Base-by-base conservation (phyloP, 805 yeast species). In the Metschnikowia gelsemii region DNA sequence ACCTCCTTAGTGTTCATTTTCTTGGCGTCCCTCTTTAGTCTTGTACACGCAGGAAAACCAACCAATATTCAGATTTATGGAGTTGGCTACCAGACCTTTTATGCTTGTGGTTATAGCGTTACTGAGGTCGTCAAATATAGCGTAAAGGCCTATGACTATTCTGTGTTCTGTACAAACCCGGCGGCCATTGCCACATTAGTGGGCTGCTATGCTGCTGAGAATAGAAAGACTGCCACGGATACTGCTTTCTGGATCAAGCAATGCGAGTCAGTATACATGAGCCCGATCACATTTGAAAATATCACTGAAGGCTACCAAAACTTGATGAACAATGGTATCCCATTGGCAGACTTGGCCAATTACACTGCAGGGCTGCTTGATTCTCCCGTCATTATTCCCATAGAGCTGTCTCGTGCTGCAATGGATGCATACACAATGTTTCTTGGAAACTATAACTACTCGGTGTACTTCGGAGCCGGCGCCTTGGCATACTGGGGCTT, bases 401-500 rank as follows among this genome's bases (percentile, higher is more conserved):
- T 32, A 6, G 35, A 51, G 2, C 31, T 20, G 3, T 46, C 46
- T 26, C 26, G 39, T 1, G 33, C 49, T 2, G 56, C 49, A 31
- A 28, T 23, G 17, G 49, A 45, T 13, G 52, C 67, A 5, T 67
- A 62, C 46, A 62, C 56, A 25, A 63, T 61, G 37, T 64, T 58
- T 41, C 52, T 67, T 32, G 70, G 70, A 3, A 66, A 67, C 54
- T 64, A 63, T 42, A 67, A 66, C 40, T 57, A 59, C 23, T 72
- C 82, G 2, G 49, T 55, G 9, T 63, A 52, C 42, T 64, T 55
- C 33, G 65, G 64, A 2, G 39, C 69, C 11, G 78, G 69, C 2
- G 47, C 70, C 26, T 42, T 79, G 17, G 73, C 75, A 0, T 76
- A 72, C 48, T 77, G 82, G 80, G 73, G 63, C 3, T 37, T 64